Base-by-base conservation (phyloP, 1,284 basidiomycete genomes). In the Peniophora sp. region DNA sequence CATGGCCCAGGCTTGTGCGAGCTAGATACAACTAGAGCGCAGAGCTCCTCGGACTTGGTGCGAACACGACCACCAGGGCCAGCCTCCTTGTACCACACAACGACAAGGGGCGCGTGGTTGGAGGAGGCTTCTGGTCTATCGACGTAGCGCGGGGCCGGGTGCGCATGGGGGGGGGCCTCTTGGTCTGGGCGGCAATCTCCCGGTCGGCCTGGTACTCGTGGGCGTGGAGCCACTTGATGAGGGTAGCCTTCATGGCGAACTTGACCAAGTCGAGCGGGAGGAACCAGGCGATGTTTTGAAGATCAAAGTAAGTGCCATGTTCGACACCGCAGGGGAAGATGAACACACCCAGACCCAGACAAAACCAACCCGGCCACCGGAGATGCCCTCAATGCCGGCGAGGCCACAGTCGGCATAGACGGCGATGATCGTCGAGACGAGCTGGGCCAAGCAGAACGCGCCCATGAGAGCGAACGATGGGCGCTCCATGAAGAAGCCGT, bases 401-500 rank as follows among this genome's bases (percentile, higher is more conserved):
- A 96, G 95, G 68, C 88, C 87, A 88, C 88, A 95, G 78, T 97
- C 66, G 62, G 79, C 94, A 71, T 85, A 97, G 32, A 79, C 92
- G 51, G 95, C 93, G 60, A 98, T 97, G 75, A 97, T 94, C 49
- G 92, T 92, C 2, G 94, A 92, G 57, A 97, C 77, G 54, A 97
- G 81, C 73, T 97, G 95, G 34, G 95, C 95, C 53, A 97, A 59
- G 67, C 83, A 86, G 81, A 98, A 98, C 39, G 95, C 95, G 58
- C 73, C 70, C 74, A 98, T 78, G 51, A 98, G 81, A 45, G 95
- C 95, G 49, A 79, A 73, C 45, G 94, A 96, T 22, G 94, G 95
- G 55, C 94, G 86, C 73, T 98, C 95, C 88, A 92, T 93, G 81
- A 96, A 97, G 79, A 92, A 96, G 24, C 90, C 81, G 69, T 97